phyloP scores from a whole-genome alignment of 2,329 filamentous ascomycete species.

The Rutstroemia sp. region DNA sequence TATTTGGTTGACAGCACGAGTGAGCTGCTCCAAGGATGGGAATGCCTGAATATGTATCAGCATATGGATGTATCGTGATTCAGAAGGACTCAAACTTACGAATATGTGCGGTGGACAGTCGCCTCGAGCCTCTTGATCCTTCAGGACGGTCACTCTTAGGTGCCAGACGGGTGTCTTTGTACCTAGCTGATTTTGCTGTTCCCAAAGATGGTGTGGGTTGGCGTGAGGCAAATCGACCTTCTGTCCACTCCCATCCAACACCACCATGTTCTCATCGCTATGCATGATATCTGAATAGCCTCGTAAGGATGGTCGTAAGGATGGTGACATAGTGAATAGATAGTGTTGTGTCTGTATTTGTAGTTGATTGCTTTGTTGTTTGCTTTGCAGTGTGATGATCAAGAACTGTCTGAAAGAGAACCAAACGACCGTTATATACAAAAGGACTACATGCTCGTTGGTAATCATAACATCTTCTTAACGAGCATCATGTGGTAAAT shows the following conservation, averaged over 20 bases:
- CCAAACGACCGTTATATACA: background rate
- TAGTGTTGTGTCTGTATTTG: background rate
- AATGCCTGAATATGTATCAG: constrained; percentile 15
- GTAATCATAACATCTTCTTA: no score
- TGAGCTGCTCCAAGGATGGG: constrained; percentile 19
- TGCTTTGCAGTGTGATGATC: no score
- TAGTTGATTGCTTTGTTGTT: no score
- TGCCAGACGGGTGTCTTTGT: constrained; percentile 18
- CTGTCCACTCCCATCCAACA: constrained; percentile 15
- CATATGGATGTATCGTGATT: no score
- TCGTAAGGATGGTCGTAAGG: background rate
- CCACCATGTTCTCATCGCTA: background rate
- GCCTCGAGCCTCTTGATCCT: constrained; percentile 18
- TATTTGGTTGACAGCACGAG: constrained; percentile 20
- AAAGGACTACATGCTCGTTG: no score
- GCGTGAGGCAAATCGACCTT: constrained; percentile 13
- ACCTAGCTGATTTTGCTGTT: constrained; percentile 5
- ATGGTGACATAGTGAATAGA: background rate
- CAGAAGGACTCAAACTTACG: constrained; percentile 11
- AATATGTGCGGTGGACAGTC: constrained; percentile 19
- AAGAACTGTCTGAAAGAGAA: no score
- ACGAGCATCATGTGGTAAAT: no score
- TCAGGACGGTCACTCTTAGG: constrained; percentile 19
- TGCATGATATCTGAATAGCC: constrained; percentile 8
- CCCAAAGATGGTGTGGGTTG: constrained; percentile 19